phyloP scores from a whole-genome alignment of 768 basidiomycete species.

The Baorangia bicolor region DNA sequence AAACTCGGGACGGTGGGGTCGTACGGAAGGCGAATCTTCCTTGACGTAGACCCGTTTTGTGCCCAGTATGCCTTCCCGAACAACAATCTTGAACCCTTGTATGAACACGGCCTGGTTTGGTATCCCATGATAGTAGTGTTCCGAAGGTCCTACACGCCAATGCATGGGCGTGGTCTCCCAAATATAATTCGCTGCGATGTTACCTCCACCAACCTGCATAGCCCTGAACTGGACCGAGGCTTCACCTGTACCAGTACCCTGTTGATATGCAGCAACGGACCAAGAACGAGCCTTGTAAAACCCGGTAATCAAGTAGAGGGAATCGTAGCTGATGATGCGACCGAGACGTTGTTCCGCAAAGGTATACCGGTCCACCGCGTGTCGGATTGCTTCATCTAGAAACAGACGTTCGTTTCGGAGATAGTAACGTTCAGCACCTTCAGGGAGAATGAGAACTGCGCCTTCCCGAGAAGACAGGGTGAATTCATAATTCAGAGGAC shows the following conservation, averaged over 20 bases:
- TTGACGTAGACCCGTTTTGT: conserved; percentile 1
- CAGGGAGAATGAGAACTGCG: conserved; percentile 33
- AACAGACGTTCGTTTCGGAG: conserved; percentile 24
- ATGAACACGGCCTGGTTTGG: conserved; percentile 25
- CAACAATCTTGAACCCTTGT: conserved; percentile 18
- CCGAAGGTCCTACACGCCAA: conserved; percentile 6
- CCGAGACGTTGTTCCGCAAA: conserved; percentile 23
- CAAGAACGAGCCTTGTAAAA: conserved; percentile 19
- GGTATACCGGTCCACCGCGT: conserved; percentile 30
- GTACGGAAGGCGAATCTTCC: neutral
- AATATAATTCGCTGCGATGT: conserved; percentile 11
- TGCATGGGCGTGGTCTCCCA: conserved; percentile 14
- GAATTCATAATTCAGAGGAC: conserved; percentile 12
- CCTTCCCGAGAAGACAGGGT: conserved; percentile 24
- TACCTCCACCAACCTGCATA: conserved; percentile 7
- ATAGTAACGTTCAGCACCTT: conserved; percentile 26
- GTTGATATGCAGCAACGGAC: conserved; percentile 26
- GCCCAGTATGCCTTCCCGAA: conserved; percentile 1
- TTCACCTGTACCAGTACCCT: neutral
- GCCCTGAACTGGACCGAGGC: conserved; percentile 14
- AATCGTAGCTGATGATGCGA: conserved; percentile 19
- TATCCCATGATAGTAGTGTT: conserved; percentile 1
- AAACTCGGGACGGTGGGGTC: neutral
- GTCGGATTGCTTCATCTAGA: conserved; percentile 16
- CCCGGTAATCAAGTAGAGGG: conserved; percentile 25